Conservation (phyloP, 345 rosid genomes). For the Acer saccharum region DNA sequence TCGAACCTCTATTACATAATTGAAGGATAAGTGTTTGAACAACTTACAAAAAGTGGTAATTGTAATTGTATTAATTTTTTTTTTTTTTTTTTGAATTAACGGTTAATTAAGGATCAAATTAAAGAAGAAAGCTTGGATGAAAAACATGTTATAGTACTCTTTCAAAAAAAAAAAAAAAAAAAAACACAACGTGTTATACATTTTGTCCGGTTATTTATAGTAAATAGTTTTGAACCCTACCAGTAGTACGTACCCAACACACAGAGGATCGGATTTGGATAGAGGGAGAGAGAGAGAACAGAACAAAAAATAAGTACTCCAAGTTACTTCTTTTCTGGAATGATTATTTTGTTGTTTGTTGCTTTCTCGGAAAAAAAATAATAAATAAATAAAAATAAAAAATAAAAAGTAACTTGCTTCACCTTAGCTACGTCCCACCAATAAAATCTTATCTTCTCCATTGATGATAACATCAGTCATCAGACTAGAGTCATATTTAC, state of each 20-base stretch:
- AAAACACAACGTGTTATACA: not conserved
- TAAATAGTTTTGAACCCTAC: not conserved
- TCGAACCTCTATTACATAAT: no score
- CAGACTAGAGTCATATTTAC: not conserved
- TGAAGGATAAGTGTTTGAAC: no score
- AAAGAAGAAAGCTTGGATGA: not conserved
- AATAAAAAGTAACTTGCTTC: not conserved
- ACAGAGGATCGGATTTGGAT: not conserved
- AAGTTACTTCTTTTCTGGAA: not conserved
- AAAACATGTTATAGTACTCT: not conserved
- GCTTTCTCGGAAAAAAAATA: not conserved
- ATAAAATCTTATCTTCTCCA: slow-evolving; percentile 25
- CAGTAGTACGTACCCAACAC: not conserved
- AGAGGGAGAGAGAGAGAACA: not conserved
- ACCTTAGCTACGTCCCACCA: slow-evolving; percentile 4
- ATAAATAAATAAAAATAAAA: not conserved
- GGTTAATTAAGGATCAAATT: no score
- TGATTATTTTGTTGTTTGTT: not conserved
- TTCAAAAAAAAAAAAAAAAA: no score
- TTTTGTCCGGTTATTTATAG: not conserved
- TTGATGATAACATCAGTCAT: not conserved
- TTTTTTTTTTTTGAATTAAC: not conserved
- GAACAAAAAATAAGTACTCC: not conserved
- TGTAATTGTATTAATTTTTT: no score
- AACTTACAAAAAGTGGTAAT: no score